phyloP scores from a whole-genome alignment of 1,284 basidiomycete species.

The Austroboletus niveus region DNA sequence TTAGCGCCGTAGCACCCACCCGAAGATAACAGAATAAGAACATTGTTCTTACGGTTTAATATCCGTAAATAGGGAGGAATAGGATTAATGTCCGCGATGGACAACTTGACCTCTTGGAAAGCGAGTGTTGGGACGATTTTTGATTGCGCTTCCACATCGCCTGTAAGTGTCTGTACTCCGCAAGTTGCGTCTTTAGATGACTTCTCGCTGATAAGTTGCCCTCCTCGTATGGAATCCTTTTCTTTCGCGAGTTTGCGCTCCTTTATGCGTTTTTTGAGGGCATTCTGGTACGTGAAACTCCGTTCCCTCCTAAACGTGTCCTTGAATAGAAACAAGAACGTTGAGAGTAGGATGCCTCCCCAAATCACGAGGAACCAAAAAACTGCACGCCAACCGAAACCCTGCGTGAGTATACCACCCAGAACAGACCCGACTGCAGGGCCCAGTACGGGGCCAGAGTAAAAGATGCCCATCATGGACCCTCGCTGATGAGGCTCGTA shows the following conservation, averaged over 20 bases:
- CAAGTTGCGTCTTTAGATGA: too few species aligned
- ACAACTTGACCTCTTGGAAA: conserved; percentile 37
- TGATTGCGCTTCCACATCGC: conserved; percentile 24
- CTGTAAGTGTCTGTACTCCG: neutral
- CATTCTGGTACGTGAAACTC: conserved; percentile 71
- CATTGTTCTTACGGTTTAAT: conserved; percentile 17
- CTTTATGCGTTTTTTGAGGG: conserved; percentile 34
- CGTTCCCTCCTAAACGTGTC: conserved; percentile 83
- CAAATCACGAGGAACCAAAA: conserved; percentile 82
- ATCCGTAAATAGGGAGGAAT: conserved; percentile 18
- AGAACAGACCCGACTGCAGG: conserved; percentile 70
- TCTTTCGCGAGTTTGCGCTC: conserved; percentile 4
- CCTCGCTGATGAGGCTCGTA: conserved; percentile 80
- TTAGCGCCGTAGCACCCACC: conserved; percentile 10
- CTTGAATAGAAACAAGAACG: conserved; percentile 69
- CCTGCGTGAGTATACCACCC: conserved; percentile 69
- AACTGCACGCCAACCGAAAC: conserved; percentile 74
- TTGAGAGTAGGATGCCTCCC: conserved; percentile 52
- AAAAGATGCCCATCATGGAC: conserved; percentile 77
- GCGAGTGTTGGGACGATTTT: conserved; percentile 2
- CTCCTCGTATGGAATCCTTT: conserved; percentile 9
- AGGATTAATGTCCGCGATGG: conserved; percentile 23
- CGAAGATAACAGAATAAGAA: conserved; percentile 16
- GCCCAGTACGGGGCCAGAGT: conserved; percentile 60
- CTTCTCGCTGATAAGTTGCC: conserved; percentile 35